Base-by-base conservation (phyloP, 768 basidiomycete species). In the Mycena capillaripes region DNA sequence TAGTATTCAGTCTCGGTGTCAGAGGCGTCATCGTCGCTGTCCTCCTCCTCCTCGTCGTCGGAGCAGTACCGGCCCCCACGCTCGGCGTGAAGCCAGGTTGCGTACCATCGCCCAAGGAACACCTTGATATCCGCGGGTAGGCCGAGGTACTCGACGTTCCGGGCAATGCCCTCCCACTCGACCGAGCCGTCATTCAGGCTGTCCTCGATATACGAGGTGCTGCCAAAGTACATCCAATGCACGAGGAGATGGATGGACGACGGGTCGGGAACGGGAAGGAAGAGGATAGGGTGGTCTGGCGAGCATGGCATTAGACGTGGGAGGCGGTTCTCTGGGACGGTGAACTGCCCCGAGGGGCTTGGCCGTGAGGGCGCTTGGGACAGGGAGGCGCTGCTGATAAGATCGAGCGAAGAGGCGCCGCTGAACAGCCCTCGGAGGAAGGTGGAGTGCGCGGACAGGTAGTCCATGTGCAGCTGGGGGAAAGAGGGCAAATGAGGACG, bases 111-210 rank as follows among this genome's bases (percentile, higher is more conserved):
- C 0, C 92, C 90, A 57, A 96, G 85, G 78, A 93, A 93, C 19
- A 91, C 81, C 79, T 95, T 96, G 81, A 97, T 90, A 52, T 93
- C 91, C 21, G 90, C 83, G 62, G 90, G 86, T 72, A 97, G 87
- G 23, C 91, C 92, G 58, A 97, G 91, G 78, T 95, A 97, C 79
- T 97, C 95, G 78, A 93, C 95, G 80, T 97, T 97, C 70, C 93
- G 90, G 23, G 94, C 94, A 71, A 97, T 85, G 32, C 94, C 95
- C 76, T 96, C 93, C 96, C 95, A 97, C 56, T 89, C 89, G 53
- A 95, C 86, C 61, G 85, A 80, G 23, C 92, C 91, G 23, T 85
- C 82, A 71, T 89, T 88, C 16, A 97, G 88, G 48, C 89, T 91
- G 27, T 89, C 86, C 77, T 93, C 89, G 76, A 97, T 92, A 64